Evolutionary conservation across 441 rosid species (phyloP).

Genomic region (Pelargonium myrrhifolium): DNA sequence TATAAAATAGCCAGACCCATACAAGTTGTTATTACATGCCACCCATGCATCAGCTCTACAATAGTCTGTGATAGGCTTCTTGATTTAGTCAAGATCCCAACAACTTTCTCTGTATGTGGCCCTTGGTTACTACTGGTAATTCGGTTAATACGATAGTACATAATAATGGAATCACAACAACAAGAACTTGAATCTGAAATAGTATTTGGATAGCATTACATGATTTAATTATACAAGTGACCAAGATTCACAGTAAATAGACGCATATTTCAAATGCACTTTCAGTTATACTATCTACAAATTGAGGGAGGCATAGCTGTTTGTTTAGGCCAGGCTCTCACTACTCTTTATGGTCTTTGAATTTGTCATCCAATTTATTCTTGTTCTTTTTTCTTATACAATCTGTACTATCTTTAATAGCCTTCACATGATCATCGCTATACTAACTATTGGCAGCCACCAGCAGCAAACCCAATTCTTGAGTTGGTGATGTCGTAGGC

Average conservation of each 20-base stretch:
- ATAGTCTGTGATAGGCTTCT: neutral
- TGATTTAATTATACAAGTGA: neutral
- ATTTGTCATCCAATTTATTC: constrained; percentile 1
- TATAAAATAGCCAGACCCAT: neutral
- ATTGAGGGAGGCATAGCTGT: neutral
- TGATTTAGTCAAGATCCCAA: constrained; percentile 3
- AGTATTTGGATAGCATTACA: neutral
- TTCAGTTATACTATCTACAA: neutral
- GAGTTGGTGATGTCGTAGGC: constrained; percentile 35
- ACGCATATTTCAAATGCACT: neutral
- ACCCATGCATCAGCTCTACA: constrained; percentile 1
- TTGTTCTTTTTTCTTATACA: neutral
- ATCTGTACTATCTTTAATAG: neutral
- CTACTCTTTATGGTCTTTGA: neutral
- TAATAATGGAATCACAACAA: neutral
- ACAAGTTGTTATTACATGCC: neutral
- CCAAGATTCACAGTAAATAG: constrained; percentile 1
- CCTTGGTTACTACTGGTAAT: neutral
- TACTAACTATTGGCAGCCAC: constrained; percentile 18
- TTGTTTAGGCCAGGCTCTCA: neutral
- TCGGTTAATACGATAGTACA: neutral
- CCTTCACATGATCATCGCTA: neutral
- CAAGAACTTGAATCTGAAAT: neutral
- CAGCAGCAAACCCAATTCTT: constrained; percentile 34
- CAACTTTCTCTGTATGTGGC: neutral